Base-by-base conservation (phyloP, 139 green algal species). In the Medakamo hakoo region DNA sequence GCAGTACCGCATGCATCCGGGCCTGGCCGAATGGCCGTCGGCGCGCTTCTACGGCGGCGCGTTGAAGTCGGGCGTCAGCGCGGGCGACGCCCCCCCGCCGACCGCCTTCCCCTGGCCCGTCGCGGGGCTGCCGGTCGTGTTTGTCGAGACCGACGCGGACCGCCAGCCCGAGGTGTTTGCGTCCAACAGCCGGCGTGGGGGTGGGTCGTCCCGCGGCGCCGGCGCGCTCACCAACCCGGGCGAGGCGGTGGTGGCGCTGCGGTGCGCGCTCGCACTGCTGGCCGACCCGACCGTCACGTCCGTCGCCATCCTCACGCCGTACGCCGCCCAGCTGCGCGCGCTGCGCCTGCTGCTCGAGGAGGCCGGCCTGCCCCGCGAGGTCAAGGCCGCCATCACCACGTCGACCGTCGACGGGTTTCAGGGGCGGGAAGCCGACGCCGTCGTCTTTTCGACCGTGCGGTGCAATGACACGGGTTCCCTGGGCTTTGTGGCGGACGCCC, bases 1-100 rank as follows among this genome's bases (percentile, higher is more conserved):
- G 19, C 91, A 97, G 77, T 97, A 97, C 73, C 77, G 87, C 31
- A 94, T 94, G 88, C 84, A 95, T 65, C 86, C 86, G 3, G 62
- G 57, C 21, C 87, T 95, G 30, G 74, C 75, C 2, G 65, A 31
- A 24, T 85, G 82, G n/a, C 69, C 76, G 22, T 80, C 78, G 0
- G 3, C 28, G 3, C 30, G 59, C 1, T 92, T 92, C 68, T 91
- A 93, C 59, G 30, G 56, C 14, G 75, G 74, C 55, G 68, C n/a
- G 24, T 55, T 84, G 49, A 73, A 59, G 20, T 75, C 72, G 1
- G 74, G 71, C 48, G 63, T 81, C 2, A 40, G 27, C 3, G 18
- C 58, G 4, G 24, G 22, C 4, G 61, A 80, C 3, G 64, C 78
- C 2, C 75, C 80, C 0, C 52, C 62, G 29, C 63, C 64, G 25